Evolutionary conservation across 2,329 filamentous ascomycete species (phyloP), one percentile per base, ranked within the genome.

Genomic region (Fusarium vanettenii): DNA sequence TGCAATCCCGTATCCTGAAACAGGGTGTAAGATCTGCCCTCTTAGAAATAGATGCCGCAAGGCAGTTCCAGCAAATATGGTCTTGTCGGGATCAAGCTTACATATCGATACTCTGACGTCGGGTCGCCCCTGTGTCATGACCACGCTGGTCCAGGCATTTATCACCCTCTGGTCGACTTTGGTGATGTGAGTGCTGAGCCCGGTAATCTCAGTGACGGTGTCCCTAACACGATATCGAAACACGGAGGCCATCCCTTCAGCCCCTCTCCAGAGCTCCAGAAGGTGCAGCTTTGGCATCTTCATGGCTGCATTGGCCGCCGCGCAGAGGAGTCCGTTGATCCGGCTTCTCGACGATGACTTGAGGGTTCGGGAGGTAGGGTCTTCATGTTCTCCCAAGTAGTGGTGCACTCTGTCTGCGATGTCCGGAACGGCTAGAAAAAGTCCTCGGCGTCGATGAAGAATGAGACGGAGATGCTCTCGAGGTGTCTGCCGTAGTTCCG

Each of bases 401-500:
- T 48, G 1, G 14, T 20, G 13, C 18, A 18, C 5, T 41, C 65
- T 3, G 63, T 48, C 14, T 20, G 9, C 14, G 37, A 16, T 3
- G 31, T 13, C 29, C 29, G 37, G 13, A 66, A 69, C 5, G 57
- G 59, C 0, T 13, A 8, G 2, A 69, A 20, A 10, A 74, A 74
- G 1, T 74, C 57, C 9, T 56, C 43, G 13, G 72, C 72, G 0
- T 74, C 71, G 29, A 66, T 59, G 1, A 74, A 22, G 14, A 66
- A 59, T 0, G 69, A 69, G 7, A 74, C 20, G 3, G 72, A 72
- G 1, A 74, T 9, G 8, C 52, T 35, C 8, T 70, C 61, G 5
- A 74, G 11, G 2, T 50, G 16, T 4, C 25, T 60, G n/a, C 61
- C 45, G 6, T 60, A 64, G 2, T 60, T 61, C 11, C 67, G 22